Base-by-base conservation (phyloP, 2,329 filamentous ascomycete genomes). In the Cladosporium colombiae region DNA sequence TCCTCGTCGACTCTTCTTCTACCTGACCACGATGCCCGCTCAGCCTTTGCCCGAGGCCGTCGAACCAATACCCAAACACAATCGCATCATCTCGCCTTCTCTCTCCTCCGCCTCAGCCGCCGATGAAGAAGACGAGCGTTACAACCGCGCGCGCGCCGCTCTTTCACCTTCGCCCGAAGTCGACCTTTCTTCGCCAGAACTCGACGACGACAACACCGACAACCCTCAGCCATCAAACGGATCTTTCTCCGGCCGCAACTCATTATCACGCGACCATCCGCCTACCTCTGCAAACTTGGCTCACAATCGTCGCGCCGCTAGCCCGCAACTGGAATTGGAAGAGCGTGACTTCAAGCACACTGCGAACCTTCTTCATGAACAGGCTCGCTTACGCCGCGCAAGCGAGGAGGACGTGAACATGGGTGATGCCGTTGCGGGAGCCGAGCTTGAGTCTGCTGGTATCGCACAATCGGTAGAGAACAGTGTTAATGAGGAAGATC, bases 321-420 rank as follows among this genome's bases (percentile, higher is more conserved):
- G 92, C 69, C 93, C 94, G 61, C 92, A 93, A 18, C 84, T 98
- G 44, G 94, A 98, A 80, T 92, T 91, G 73, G 94, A 98, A 72
- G 94, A 98, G 82, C 91, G 91, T 75, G 95, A 98, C 78, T 99
- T 99, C 75, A 97, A 94, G 7, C 92, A 96, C 79, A 98, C 93
- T 1, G 95, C 95, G 18, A 91, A 92, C 71, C 92, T 90, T 58
- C 86, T 98, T 72, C 91, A 87, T 85, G 79, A 84, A 83, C 70
- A 81, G 78, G 68, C 79, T 73, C 75, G 83, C 74, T 69, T 76
- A 73, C 71, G 79, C 71, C 65, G 80, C 74, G 74, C 77, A 71
- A 74, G 74, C 66, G 79, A 81, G 61, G 73, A 76, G 44, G 79
- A 78, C 65, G 71, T 77, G 56, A 70, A 75, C 72, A 69, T 77